Base-by-base conservation (phyloP, 306 rosid genomes). In the Potentilla sterilis region DNA sequence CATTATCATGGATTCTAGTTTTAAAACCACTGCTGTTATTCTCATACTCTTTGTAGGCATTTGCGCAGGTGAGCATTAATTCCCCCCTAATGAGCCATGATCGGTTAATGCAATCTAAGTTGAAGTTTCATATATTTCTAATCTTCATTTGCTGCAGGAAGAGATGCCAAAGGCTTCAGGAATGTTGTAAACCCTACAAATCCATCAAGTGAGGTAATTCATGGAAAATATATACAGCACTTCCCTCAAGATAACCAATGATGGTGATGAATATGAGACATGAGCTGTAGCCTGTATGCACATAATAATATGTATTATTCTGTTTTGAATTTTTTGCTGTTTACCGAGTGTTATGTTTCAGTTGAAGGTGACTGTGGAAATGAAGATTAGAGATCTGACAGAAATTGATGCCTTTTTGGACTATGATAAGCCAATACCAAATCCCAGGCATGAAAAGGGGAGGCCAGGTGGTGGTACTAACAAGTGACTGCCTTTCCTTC, bases 1-100 rank as follows among this genome's bases (percentile, higher is more conserved):
- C 38, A 24, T 58, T 72, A 68, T 49, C 70, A 82, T 74, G 77
- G 69, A 7, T 78, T 22, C 66, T 24, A 65, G 14, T 57, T 46
- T 69, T 69, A 78, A 58, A 74, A 16, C 47, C 38, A 44, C 32
- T 82, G 35, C 19, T 69, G 19, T 78, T 77, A 55, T 82, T 71
- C 59, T 81, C 81, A 68, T 85, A 63, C 49, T 81, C 78, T 78
- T 78, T 57, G 19, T 76, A 75, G 83, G 59, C 72, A 63, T 85
- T 80, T 83, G 76, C 83, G 77, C 90, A 79, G 90, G 90, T 89
- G 66, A 88, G 78, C 47, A 68, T 34, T 19, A n/a, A n/a, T 52
- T 65, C 73, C 35, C 73, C 35, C 62, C 6, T 14, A 15, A 15
- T 46, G 18, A 37, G 44, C 21, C 24, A 48, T 19, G 28, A 65